These are phyloP conservation scores for Podospora appendiculata DNA, from an alignment of 495 filamentous ascomycete species.

Conservation along the genomic window DNA sequence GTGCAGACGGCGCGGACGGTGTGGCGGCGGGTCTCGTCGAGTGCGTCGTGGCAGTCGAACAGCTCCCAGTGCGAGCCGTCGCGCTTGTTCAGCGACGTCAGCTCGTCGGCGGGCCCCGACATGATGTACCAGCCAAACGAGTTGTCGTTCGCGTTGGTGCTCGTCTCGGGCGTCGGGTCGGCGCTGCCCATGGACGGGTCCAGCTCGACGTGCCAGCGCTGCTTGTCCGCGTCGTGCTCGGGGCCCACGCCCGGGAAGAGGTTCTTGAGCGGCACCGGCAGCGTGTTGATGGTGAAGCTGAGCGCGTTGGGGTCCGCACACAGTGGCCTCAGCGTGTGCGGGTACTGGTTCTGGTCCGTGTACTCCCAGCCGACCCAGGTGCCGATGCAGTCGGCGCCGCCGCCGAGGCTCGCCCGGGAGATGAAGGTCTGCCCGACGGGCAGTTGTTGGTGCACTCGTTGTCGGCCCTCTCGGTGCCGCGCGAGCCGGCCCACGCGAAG, in stretches of 20 bases:
- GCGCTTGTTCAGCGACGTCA: constrained; percentile 15
- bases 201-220: neutral
- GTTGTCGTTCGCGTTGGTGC: constrained; percentile 12
- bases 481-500: too few relatives aligned
- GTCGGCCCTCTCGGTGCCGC: too few relatives aligned
- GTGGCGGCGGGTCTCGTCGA: constrained; percentile 5
- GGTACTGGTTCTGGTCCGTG: too few relatives aligned
- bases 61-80: constrained; percentile 28
- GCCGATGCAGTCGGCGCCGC: too few relatives aligned
- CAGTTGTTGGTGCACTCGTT: too few relatives aligned
- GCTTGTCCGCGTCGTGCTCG: neutral
- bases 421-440: too few relatives aligned
- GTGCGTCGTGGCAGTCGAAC: constrained; percentile 7
- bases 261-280: neutral
- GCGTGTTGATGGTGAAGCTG: too few relatives aligned
- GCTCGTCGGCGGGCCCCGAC: neutral
- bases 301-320: too few relatives aligned
- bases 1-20: constrained; percentile 20
- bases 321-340: too few relatives aligned
- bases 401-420: too few relatives aligned
- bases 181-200: neutral
- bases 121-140: constrained; percentile 20
- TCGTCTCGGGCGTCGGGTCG: constrained; percentile 5
- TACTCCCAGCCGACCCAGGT: too few relatives aligned
- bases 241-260: neutral